These are phyloP conservation scores for Suillus discolor DNA, from an alignment of 768 basidiomycete genomes.

Conservation along the genomic window DNA sequence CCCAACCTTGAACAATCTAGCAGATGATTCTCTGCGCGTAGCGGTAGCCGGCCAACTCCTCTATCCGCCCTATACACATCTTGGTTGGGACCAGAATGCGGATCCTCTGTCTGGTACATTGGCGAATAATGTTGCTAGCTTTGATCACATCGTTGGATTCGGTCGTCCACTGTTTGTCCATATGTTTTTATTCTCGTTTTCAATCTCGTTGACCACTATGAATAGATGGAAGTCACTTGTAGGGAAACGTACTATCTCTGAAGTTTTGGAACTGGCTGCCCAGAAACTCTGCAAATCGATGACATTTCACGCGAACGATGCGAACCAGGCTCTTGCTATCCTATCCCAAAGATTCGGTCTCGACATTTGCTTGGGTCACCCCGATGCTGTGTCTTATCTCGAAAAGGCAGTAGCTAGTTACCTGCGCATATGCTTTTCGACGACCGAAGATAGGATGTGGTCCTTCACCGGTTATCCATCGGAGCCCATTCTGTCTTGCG, in stretches of 20 bases:
- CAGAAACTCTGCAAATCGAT: background rate
- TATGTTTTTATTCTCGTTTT: background rate
- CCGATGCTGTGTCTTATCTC: slow-evolving; percentile 3
- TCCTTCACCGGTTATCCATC: slow-evolving; percentile 19
- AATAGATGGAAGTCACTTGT: slow-evolving; percentile 1
- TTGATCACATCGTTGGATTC: slow-evolving; percentile 2
- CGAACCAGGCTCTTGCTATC: slow-evolving; percentile 7
- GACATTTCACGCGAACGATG: background rate
- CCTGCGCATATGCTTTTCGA: slow-evolving; percentile 14
- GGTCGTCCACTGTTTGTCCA: background rate
- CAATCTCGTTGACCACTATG: background rate
- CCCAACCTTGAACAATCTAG: background rate
- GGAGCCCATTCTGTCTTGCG: slow-evolving; percentile 20
- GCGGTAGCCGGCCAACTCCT: background rate
- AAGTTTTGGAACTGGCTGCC: background rate
- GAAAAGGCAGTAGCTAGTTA: slow-evolving; percentile 16
- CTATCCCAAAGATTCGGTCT: slow-evolving; percentile 16
- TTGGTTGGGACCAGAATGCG: slow-evolving; percentile 14
- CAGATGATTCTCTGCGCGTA: slow-evolving; percentile 6
- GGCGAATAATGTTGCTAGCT: background rate
- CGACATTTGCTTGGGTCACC: slow-evolving; percentile 6
- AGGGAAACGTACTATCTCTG: background rate
- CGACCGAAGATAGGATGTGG: slow-evolving; percentile 13
- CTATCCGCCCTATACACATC: slow-evolving; percentile 4
- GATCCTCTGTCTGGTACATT: background rate